A percentile compares a stretch with the other conserved stretches of the same genome.
These are phyloP conservation scores for Triglochin maritima DNA, from an alignment of 106 monocot genomes.

Conservation along the genomic window DNA sequence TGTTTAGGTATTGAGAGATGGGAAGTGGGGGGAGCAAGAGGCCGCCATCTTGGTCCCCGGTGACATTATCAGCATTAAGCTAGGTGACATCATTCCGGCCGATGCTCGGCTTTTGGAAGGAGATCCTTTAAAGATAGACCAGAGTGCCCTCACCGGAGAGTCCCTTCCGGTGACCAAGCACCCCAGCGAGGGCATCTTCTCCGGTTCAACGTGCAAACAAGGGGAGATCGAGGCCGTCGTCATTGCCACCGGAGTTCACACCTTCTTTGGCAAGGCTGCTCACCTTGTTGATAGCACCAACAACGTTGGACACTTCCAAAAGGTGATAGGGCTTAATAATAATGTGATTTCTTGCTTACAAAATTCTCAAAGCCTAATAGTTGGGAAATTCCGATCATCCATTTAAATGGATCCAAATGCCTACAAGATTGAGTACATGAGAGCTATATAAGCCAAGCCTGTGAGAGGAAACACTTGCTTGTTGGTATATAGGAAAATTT, in stretches of 20 bases:
- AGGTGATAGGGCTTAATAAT: slow-evolving; percentile 3
- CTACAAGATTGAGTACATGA: no score
- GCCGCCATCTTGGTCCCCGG: slow-evolving; percentile 20
- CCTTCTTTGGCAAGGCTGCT: slow-evolving; percentile 93
- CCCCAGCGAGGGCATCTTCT: slow-evolving; percentile 67
- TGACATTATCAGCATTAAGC: slow-evolving; percentile 46
- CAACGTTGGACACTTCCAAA: slow-evolving; percentile 88
- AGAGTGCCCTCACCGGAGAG: slow-evolving; percentile 79
- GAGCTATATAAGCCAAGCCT: no score
- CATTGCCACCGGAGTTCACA: slow-evolving; percentile 87
- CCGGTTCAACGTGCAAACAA: slow-evolving; percentile 88
- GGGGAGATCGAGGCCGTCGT: slow-evolving; percentile 84
- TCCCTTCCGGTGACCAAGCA: slow-evolving; percentile 72
- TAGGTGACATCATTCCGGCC: slow-evolving; percentile 85
- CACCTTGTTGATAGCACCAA: slow-evolving; percentile 94
- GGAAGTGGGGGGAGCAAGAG: slow-evolving; percentile 22
- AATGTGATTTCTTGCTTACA: no score
- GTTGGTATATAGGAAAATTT: no score
- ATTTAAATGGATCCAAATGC: no score
- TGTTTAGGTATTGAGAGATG: slow-evolving; percentile 10
- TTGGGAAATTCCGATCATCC: no score
- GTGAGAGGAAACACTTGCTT: no score
- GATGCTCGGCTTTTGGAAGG: slow-evolving; percentile 73
- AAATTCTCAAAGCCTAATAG: no score
- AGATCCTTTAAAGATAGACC: slow-evolving; percentile 88